Base-by-base conservation (phyloP, 768 basidiomycete species). In the Flagelloscypha sp. region DNA sequence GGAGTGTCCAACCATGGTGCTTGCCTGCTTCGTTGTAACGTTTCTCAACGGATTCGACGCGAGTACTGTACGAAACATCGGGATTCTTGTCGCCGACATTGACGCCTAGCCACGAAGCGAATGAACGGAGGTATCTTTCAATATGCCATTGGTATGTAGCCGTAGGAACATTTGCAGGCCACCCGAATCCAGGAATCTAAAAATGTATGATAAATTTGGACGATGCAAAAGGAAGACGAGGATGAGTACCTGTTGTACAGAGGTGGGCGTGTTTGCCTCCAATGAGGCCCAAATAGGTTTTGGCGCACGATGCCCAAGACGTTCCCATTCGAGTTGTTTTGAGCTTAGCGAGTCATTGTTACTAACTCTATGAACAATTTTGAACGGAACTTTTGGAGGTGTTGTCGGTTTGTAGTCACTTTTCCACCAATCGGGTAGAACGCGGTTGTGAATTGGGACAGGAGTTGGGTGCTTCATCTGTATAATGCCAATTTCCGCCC, bases 21-120 rank as follows among this genome's bases (percentile, higher is more conserved):
- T 50, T 36, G 0, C 58, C 57, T 15, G 43, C 24, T 9, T 36
- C 46, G 37, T 58, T 47, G n/a, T 48, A 33, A 0, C 54, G 45
- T 38, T 72, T 72, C 38, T 68, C 59, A 19, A 65, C 51, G 10
- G 48, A 50, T 36, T 73, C 69, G 6, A 74, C 68, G 8, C 70
- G 64, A 0, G 70, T 72, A 47, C 66, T 66, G 49, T 65, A 71
- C 3, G 59, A 57, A 2, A 59, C 39, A 16, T 58, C 47, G 0
- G 56, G 52, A 35, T 60, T 67, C 6, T 52, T 48, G 33, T 70
- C 69, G 36, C 71, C 60, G 40, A 52, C 58, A 46, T 68, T 67
- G 15, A 68, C 39, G n/a, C 59, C 56, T 20, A 61, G 60, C 44
- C 53, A 61, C 2, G 63, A 63, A 5, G 65, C 62, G 36, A 65